phyloP scores from a whole-genome alignment of 2,329 filamentous ascomycete genomes.

The Leptographium wingfieldii region DNA sequence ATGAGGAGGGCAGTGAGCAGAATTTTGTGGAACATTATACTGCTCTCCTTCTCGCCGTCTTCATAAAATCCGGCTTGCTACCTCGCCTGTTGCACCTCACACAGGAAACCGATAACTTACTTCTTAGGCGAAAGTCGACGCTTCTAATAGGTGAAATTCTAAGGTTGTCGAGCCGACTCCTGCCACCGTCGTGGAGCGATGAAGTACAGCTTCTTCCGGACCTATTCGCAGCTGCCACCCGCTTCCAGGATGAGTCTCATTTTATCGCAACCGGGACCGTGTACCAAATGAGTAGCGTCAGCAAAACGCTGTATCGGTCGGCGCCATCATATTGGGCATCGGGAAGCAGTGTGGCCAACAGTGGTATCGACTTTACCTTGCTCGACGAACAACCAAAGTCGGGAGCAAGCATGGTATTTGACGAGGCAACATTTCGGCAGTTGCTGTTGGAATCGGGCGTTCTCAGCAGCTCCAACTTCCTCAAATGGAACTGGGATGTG shows the following conservation, averaged over 20 bases:
- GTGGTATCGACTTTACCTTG: slow-evolving; percentile 34
- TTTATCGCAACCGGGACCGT: slow-evolving; percentile 81
- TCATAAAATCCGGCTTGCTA: slow-evolving; percentile 70
- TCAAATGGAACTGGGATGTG: slow-evolving; percentile 96
- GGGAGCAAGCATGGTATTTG: slow-evolving; percentile 33
- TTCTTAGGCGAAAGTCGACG: slow-evolving; percentile 76
- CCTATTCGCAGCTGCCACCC: slow-evolving; percentile 63
- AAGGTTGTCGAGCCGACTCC: slow-evolving; percentile 73
- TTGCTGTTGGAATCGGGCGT: slow-evolving; percentile 69
- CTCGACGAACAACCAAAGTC: slow-evolving; percentile 45
- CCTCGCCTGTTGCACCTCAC: slow-evolving; percentile 50
- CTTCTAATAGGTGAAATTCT: slow-evolving; percentile 83
- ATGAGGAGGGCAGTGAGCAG: slow-evolving; percentile 59
- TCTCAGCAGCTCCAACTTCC: slow-evolving; percentile 75
- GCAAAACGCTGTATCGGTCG: slow-evolving; percentile 77
- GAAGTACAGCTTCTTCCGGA: slow-evolving; percentile 80
- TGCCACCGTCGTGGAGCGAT: slow-evolving; percentile 72
- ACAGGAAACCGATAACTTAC: slow-evolving; percentile 52
- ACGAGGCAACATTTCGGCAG: slow-evolving; percentile 53
- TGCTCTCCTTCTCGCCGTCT: slow-evolving; percentile 70
- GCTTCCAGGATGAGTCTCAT: slow-evolving; percentile 57
- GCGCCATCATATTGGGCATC: slow-evolving; percentile 35
- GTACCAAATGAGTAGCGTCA: slow-evolving; percentile 97
- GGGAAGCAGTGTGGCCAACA: slow-evolving; percentile 18
- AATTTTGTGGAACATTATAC: slow-evolving; percentile 93